These are phyloP conservation scores for Fraxinus latifolia DNA, from an alignment of 305 asterid species.

Conservation along the genomic window DNA sequence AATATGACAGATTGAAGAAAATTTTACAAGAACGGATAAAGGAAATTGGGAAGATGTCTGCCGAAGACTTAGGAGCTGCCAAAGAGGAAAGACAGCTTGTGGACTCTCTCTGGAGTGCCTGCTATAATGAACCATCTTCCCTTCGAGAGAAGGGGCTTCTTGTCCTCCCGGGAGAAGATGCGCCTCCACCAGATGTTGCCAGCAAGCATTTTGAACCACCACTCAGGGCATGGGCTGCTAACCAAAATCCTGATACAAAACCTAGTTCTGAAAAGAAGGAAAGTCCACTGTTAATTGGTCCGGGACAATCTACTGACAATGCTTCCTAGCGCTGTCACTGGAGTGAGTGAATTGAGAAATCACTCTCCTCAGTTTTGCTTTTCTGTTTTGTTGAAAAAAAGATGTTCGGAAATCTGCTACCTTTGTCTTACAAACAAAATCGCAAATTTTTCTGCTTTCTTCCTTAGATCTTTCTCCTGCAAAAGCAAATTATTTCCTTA, in stretches of 20 bases:
- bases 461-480: not conserved
- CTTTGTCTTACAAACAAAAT: not conserved
- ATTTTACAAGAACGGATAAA: conserved; percentile 58
- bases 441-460: not conserved
- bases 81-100: conserved; percentile 73
- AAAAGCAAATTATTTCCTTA: not conserved
- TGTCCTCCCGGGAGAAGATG: conserved; percentile 73
- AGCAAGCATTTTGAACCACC: conserved; percentile 71
- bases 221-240: conserved; percentile 74
- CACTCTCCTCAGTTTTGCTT: conserved; percentile 3
- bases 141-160: conserved; percentile 72
- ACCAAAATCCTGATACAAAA: conserved; percentile 37
- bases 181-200: conserved; percentile 75
- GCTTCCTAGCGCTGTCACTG: not conserved
- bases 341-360: conserved; percentile 14
- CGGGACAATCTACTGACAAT: conserved; percentile 30
- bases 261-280: conserved; percentile 41
- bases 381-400: not conserved
- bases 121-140: conserved; percentile 63
- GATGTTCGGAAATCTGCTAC: not conserved
- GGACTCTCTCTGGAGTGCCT: conserved; percentile 70
- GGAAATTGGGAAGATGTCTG: conserved; percentile 58
- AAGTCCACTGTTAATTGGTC: conserved; percentile 57
- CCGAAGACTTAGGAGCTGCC: conserved; percentile 72
- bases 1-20: conserved; percentile 57